Percentiles rank a stretch among this genome's conserved stretches.
These are phyloP conservation scores for Lasiosphaeria hispida DNA, from an alignment of 495 filamentous ascomycete genomes.

Conservation along the genomic window DNA sequence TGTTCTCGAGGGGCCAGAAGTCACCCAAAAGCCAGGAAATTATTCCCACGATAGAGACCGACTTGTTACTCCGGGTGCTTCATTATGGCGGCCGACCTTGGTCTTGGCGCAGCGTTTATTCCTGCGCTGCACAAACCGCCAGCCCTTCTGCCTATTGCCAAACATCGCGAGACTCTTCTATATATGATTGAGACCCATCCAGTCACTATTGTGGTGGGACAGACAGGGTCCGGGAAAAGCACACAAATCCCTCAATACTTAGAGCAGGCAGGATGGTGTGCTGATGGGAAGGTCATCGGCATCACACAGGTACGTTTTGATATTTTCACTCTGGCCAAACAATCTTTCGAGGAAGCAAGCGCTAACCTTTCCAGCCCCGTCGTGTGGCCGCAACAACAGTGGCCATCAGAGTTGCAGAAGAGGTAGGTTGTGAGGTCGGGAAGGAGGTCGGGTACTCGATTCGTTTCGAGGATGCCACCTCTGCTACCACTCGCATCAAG, in stretches of 20 bases:
- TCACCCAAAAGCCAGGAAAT: background rate
- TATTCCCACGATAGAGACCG: background rate
- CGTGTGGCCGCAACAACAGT: conserved; percentile 92
- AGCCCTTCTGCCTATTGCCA: conserved; percentile 72
- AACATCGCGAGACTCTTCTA: conserved; percentile 68
- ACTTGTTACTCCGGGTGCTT: background rate
- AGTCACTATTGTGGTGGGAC: conserved; percentile 81
- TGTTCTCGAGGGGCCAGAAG: too few relatives aligned
- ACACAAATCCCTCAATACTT: conserved; percentile 88
- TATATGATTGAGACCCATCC: conserved; percentile 75
- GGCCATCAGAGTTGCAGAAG: conserved; percentile 85
- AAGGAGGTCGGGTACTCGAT: conserved; percentile 97
- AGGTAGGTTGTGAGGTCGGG: conserved; percentile 85
- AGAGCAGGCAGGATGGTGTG: conserved; percentile 85
- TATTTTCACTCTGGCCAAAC: background rate
- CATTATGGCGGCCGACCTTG: conserved; percentile 50
- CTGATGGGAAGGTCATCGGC: conserved; percentile 73
- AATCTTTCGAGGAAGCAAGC: background rate
- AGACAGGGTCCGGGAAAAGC: conserved; percentile 89
- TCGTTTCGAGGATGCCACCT: conserved; percentile 95
- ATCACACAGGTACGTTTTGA: conserved; percentile 75
- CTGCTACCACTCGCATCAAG: conserved; percentile 82
- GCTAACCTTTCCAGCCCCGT: conserved; percentile 61
- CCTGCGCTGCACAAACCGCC: conserved; percentile 76
- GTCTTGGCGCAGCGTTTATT: conserved; percentile 65